A percentile compares a stretch with the other conserved stretches of the same genome.
phyloP scores from a whole-genome alignment of 257 asterid genomes.

The Plantago ovata region DNA sequence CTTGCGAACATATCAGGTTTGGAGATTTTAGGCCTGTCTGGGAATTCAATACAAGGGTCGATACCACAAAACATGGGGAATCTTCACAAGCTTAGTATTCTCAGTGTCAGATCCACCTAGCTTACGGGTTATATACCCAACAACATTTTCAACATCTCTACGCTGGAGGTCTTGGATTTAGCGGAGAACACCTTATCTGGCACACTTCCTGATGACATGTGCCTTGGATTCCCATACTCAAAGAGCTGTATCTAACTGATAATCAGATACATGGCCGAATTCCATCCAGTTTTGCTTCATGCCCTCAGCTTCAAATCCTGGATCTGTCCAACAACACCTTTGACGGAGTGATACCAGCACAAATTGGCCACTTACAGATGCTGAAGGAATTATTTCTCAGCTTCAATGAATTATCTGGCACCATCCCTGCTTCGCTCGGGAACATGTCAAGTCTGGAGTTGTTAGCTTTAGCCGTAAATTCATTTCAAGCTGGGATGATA shows the following conservation, averaged over 20 bases:
- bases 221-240: constrained; percentile 9
- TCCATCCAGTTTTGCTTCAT: constrained; percentile 6
- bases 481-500: no score
- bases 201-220: constrained; percentile 15
- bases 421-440: not conserved
- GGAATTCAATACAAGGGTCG: constrained; percentile 2
- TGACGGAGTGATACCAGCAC: constrained; percentile 4
- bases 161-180: not conserved
- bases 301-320: constrained; percentile 9
- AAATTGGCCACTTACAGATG: constrained; percentile 3
- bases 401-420: not conserved
- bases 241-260: not conserved
- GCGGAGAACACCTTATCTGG: constrained; percentile 12
- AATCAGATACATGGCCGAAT: constrained; percentile 8
- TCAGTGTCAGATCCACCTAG: constrained; percentile 18
- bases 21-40: not conserved
- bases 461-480: no score
- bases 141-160: constrained; percentile 15
- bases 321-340: not conserved
- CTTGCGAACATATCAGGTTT: not conserved
- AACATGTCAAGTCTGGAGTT: no score
- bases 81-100: constrained; percentile 11
- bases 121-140: constrained; percentile 17
- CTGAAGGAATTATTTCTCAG: not conserved
- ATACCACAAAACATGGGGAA: constrained; percentile 21